Base-by-base conservation (phyloP, 441 rosid genomes). In the Lepidium campestre region DNA sequence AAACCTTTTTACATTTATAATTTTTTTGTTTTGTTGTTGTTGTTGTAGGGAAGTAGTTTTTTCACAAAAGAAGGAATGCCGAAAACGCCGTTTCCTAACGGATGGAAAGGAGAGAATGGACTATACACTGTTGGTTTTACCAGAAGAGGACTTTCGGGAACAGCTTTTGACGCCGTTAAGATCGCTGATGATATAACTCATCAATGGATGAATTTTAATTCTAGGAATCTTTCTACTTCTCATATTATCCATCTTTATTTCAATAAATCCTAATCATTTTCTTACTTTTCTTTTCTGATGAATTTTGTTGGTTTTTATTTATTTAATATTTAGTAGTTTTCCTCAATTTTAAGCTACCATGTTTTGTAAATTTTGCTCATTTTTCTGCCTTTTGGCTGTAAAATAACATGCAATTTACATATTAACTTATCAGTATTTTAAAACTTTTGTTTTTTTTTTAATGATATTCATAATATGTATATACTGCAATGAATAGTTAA, bases 61-160 rank as follows among this genome's bases (percentile, higher is more conserved):
- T 88, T 90, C 85, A 78, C 86, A 18, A 70, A 84, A 50, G 95
- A 91, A 12, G 99, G 99, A 0, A 91, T 91, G 95, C 96, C 99
- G 0, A 87, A 63, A 75, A 79, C 83, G 22, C 85, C 91, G 18
- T 93, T 91, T 77, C 99, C 99, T 2, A 78, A 83, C 71, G 85
- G 96, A 0, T 93, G 99, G 97, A 93, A 86, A 61, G 99, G 93
- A 29, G 88, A 57, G 7, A 79, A 81, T 31, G 97, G 99, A 57
- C 56, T 93, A 4, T 93, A 93, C 75, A 77, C 87, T 0, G 99
- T 91, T 45, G 99, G 99, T 25, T 93, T 93, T 66, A 91, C 96
- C 19, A 78, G 89, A 61, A 83, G 86, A 75, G 99, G 99, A 6
- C 84, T 93, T 6, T 66, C 76, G 3, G 99, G 99, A 75, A 87